phyloP scores from a whole-genome alignment of 768 basidiomycete species.

The Lentinula detonsa region DNA sequence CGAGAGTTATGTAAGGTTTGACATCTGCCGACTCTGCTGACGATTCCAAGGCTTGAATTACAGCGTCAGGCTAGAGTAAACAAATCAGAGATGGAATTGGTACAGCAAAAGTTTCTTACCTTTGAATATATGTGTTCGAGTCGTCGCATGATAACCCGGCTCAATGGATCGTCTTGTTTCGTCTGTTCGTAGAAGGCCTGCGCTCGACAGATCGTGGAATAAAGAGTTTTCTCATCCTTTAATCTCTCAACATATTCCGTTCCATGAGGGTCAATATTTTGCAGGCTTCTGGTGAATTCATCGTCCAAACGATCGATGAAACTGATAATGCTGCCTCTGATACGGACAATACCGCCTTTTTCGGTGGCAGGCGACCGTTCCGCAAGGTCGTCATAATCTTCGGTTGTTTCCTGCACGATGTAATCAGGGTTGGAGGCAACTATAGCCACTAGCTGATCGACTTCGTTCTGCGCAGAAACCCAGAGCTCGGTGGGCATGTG shows the following conservation, averaged over 20 bases:
- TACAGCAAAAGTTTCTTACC: constrained; percentile 35
- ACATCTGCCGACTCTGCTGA: constrained; percentile 52
- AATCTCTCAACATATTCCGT: constrained; percentile 98
- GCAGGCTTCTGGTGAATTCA: constrained; percentile 94
- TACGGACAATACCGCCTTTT: constrained; percentile 67
- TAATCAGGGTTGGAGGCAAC: constrained; percentile 69
- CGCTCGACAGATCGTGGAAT: constrained; percentile 88
- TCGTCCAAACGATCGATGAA: constrained; percentile 96
- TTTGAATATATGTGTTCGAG: constrained; percentile 98
- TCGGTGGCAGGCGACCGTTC: constrained; percentile 78
- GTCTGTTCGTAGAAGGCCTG: constrained; percentile 89
- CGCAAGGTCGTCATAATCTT: constrained; percentile 86
- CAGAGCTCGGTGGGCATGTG: constrained; percentile 94
- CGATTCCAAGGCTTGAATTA: constrained; percentile 85
- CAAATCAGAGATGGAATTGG: constrained; percentile 9
- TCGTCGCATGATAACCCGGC: constrained; percentile 89
- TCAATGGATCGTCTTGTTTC: constrained; percentile 68
- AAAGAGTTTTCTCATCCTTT: constrained; percentile 93
- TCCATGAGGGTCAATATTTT: constrained; percentile 98
- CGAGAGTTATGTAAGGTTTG: constrained; percentile 57
- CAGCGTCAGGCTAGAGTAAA: constrained; percentile 73
- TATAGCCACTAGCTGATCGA: constrained; percentile 82
- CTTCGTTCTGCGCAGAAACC: constrained; percentile 80
- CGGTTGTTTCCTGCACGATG: constrained; percentile 78
- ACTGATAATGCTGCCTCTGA: constrained; percentile 94